Conservation (phyloP, 768 basidiomycete species). For the Kwoniella newhampshirensis region DNA sequence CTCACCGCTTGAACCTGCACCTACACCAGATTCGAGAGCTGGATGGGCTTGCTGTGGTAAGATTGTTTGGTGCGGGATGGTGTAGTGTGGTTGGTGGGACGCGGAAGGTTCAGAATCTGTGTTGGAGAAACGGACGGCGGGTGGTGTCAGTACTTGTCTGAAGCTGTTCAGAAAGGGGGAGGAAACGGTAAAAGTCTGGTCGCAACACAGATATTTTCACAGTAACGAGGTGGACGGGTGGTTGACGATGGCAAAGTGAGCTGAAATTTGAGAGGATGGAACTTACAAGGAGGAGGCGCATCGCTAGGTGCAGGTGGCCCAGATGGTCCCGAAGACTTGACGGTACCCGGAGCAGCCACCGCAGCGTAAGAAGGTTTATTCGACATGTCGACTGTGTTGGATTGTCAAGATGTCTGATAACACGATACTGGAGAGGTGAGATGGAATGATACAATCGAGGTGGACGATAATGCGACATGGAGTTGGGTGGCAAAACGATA, state of each 20-base stretch:
- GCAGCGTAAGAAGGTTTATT: slow-evolving; percentile 22
- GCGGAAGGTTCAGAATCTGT: slow-evolving; percentile 5
- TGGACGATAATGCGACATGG: too few species aligned
- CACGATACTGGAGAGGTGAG: too few species aligned
- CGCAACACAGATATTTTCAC: too few species aligned
- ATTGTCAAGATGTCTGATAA: too few species aligned
- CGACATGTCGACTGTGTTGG: slow-evolving; percentile 8
- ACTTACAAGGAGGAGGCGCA: slow-evolving; percentile 23
- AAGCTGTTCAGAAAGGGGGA: too few species aligned
- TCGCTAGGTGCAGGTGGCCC: slow-evolving; percentile 13
- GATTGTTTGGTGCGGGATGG: slow-evolving; percentile 14
- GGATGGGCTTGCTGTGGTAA: slow-evolving; percentile 4
- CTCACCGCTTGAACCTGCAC: not conserved
- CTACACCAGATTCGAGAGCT: not conserved
- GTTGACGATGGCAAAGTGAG: not conserved
- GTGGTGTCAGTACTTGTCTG: not conserved
- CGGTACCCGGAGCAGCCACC: slow-evolving; percentile 1
- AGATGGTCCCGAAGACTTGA: not conserved
- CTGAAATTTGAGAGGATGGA: not conserved
- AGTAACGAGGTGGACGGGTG: too few species aligned
- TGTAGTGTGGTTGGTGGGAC: not conserved
- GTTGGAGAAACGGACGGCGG: not conserved
- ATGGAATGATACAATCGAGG: too few species aligned
- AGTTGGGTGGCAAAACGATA: too few species aligned
- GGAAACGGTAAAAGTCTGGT: too few species aligned